phyloP scores from a whole-genome alignment of 164 flowering plant genomes.

The Malania oleifera region DNA sequence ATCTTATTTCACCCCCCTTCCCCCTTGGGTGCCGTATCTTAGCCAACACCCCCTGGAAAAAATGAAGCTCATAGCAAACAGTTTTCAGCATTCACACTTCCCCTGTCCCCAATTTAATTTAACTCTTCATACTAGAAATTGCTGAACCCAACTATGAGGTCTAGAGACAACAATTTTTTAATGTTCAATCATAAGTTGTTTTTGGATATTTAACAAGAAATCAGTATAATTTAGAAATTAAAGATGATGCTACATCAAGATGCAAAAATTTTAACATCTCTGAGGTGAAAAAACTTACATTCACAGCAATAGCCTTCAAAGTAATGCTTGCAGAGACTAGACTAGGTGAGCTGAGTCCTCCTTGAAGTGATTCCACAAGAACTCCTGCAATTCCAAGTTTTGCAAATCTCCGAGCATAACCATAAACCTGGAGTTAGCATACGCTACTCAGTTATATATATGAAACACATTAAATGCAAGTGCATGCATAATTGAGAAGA shows the following conservation, averaged over 20 bases:
- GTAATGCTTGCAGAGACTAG: constrained; percentile 74
- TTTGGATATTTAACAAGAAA: no score
- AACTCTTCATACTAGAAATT: no score
- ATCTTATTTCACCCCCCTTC: no score
- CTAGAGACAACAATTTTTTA: no score
- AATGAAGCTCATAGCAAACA: no score
- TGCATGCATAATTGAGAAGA: not conserved
- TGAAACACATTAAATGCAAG: not conserved
- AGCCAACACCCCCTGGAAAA: no score
- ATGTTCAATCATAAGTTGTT: no score
- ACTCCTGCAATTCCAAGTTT: constrained; percentile 72
- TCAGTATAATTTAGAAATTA: not conserved
- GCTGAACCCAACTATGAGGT: no score
- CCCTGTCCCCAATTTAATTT: no score
- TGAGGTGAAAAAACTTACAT: constrained; percentile 47
- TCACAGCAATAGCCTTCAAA: constrained; percentile 85
- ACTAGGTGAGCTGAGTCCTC: constrained; percentile 55
- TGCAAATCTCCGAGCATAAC: constrained; percentile 91
- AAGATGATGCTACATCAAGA: not conserved
- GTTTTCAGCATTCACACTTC: no score
- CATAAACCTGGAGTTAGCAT: constrained; percentile 62
- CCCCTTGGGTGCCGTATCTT: no score
- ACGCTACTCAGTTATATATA: not conserved
- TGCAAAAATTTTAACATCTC: not conserved
- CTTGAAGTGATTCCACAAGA: constrained; percentile 65